Evolutionary conservation across 768 basidiomycete genomes (phyloP).

Genomic region (Termitomyces sp.): DNA sequence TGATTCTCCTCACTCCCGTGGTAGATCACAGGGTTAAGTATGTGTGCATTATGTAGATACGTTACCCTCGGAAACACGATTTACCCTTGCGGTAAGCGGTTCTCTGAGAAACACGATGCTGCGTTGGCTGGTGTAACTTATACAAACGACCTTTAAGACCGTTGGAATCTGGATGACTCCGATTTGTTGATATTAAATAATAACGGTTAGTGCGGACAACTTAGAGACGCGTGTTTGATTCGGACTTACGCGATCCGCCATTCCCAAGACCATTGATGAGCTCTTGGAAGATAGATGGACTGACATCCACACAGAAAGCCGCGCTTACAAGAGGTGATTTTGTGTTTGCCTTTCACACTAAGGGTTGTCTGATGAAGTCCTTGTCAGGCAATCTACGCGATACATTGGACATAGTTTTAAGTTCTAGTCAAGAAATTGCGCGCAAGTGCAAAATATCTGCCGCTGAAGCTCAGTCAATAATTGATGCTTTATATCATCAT

Average conservation of each 20-base stretch:
- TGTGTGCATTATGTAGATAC: background rate
- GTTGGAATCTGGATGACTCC: no score
- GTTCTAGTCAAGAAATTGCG: conserved; percentile 47
- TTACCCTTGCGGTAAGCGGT: background rate
- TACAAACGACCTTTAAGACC: no score
- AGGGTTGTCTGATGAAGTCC: background rate
- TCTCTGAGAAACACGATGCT: background rate
- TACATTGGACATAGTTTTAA: conserved; percentile 48
- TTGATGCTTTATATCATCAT: conserved; percentile 46
- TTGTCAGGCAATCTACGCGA: conserved; percentile 45
- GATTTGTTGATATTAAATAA: no score
- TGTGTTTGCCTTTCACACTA: background rate
- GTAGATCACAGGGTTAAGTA: conserved; percentile 2
- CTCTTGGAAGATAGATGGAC: background rate
- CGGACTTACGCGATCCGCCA: no score
- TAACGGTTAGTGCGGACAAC: no score
- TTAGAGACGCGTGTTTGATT: no score
- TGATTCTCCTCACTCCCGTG: conserved; percentile 23
- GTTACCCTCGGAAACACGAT: background rate
- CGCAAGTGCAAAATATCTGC: conserved; percentile 51
- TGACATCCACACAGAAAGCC: conserved; percentile 7
- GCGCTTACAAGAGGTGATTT: conserved; percentile 28
- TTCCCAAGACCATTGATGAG: conserved; percentile 1
- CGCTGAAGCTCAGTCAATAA: conserved; percentile 44
- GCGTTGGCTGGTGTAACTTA: no score